Conservation (phyloP, 768 basidiomycete genomes). For the Hysterangium stoloniferum region DNA sequence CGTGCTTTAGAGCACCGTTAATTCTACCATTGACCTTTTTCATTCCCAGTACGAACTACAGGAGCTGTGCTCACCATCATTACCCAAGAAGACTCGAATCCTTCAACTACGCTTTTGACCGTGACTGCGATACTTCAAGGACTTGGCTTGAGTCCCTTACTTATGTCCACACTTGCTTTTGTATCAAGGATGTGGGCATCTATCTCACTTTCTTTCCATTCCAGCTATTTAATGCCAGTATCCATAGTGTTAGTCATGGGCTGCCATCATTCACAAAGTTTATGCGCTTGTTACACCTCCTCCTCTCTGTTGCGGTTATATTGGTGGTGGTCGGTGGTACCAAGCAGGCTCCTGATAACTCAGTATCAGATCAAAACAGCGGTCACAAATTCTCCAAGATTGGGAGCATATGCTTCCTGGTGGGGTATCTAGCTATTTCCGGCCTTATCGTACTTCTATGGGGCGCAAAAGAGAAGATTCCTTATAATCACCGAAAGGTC, state of each 20-base stretch:
- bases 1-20: background rate
- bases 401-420: conserved; percentile 28
- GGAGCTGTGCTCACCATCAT: background rate
- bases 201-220: background rate
- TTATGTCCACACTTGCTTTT: conserved; percentile 31
- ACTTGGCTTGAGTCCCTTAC: conserved; percentile 33
- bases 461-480: conserved; percentile 1
- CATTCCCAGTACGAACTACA: conserved; percentile 1
- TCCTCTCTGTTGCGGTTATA: conserved; percentile 22
- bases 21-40: background rate
- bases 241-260: background rate
- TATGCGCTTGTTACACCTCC: conserved; percentile 24
- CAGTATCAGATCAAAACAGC: conserved; percentile 15
- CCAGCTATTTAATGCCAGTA: background rate
- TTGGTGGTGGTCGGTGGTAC: conserved; percentile 29
- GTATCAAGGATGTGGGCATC: conserved; percentile 28
- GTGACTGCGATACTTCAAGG: conserved; percentile 41
- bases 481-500: background rate
- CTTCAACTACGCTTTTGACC: conserved; percentile 35
- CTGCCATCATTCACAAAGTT: background rate
- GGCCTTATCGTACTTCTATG: conserved; percentile 11
- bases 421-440: conserved; percentile 31
- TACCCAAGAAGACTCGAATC: background rate
- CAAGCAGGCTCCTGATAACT: conserved; percentile 10
- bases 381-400: conserved; percentile 24